Conservation (phyloP, 148 eudicot genomes). For the Rhododendron kiyosumense region DNA sequence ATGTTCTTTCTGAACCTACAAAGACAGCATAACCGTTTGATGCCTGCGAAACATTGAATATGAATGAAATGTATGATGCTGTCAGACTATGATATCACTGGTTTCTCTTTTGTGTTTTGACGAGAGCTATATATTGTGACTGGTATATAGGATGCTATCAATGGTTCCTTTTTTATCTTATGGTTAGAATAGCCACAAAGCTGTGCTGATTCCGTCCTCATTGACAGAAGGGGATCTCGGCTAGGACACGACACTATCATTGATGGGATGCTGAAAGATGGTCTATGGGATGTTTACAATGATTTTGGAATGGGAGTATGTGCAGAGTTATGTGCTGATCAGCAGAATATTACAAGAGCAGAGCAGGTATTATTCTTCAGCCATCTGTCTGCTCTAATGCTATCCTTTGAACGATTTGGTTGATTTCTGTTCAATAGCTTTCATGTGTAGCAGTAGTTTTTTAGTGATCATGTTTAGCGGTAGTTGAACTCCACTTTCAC, state of each 20-base stretch:
- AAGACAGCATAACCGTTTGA: not conserved
- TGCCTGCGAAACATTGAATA: not conserved
- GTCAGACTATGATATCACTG: not conserved
- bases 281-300: constrained; percentile 98
- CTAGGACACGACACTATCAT: constrained; percentile 84
- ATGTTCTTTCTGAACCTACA: not conserved
- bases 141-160: not conserved
- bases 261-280: constrained; percentile 98
- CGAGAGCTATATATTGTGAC: not conserved
- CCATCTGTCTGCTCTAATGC: not conserved
- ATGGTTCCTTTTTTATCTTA: not conserved
- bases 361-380: constrained; percentile 51
- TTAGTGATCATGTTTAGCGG: not conserved
- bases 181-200: not conserved
- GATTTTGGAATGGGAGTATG: constrained; percentile 97
- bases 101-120: not conserved
- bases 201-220: not conserved
- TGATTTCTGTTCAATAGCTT: not conserved
- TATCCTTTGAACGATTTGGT: not conserved
- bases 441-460: not conserved
- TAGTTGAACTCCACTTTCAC: not conserved
- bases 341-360: constrained; percentile 59
- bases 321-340: constrained; percentile 84
- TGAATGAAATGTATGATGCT: not conserved
- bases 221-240: constrained; percentile 77